Evolutionary conservation across 345 rosid species (phyloP).

Genomic region (Brassica carinata): DNA sequence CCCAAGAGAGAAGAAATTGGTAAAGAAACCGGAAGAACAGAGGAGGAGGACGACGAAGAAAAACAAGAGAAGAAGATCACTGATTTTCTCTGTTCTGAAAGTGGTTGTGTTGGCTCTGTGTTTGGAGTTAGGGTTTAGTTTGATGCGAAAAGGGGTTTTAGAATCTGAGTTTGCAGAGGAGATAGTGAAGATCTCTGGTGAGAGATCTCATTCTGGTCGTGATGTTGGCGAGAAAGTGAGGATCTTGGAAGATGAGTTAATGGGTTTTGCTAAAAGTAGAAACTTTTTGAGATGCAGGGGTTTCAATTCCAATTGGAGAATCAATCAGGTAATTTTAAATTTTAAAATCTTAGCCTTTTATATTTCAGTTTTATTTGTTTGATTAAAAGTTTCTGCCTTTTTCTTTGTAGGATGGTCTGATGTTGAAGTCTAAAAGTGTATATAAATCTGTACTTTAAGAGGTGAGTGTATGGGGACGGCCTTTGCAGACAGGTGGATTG

Average conservation of each 20-base stretch:
- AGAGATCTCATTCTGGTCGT: conserved; percentile 43
- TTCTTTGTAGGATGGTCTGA: conserved; percentile 51
- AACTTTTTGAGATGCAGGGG: conserved; percentile 55
- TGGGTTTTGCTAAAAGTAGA: too few species aligned
- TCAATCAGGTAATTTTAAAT: conserved; percentile 54
- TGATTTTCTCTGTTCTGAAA: conserved; percentile 9
- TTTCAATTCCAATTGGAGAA: conserved; percentile 58
- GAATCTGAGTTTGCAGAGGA: conserved; percentile 36
- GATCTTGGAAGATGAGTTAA: too few species aligned
- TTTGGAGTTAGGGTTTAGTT: conserved; percentile 54
- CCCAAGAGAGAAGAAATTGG: too few species aligned
- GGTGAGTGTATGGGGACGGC: conserved; percentile 97
- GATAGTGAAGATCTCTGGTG: conserved; percentile 47
- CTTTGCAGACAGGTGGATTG: conserved; percentile 81
- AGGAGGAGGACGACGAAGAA: not conserved
- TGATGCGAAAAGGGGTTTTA: conserved; percentile 8
- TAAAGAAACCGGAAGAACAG: too few species aligned
- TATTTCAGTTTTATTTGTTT: not conserved
- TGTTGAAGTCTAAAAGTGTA: conserved; percentile 65
- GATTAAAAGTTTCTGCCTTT: not conserved
- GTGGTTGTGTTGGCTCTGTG: conserved; percentile 43
- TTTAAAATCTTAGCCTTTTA: conserved; percentile 4
- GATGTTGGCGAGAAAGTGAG: too few species aligned
- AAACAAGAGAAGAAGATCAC: not conserved
- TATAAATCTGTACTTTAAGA: conserved; percentile 73